These are phyloP conservation scores for Serendipita sp. DNA, from an alignment of 768 basidiomycete species.

Conservation along the genomic window DNA sequence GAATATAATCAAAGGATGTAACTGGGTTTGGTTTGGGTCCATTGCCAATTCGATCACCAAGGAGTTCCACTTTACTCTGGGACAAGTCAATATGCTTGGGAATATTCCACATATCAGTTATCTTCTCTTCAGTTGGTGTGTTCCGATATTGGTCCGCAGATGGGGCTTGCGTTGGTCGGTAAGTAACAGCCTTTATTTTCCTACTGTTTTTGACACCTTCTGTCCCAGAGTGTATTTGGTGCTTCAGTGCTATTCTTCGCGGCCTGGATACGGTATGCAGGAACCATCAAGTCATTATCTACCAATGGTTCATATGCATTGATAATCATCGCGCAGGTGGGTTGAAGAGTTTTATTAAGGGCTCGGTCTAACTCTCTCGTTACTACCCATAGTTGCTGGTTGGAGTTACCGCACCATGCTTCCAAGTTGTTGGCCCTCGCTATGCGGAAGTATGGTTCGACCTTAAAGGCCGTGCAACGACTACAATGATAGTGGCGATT, in stretches of 20 bases:
- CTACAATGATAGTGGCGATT: constrained; percentile 44
- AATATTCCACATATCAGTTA: constrained; percentile 49
- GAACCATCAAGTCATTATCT: constrained; percentile 39
- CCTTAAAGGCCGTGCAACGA: constrained; percentile 56
- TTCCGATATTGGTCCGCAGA: constrained; percentile 40
- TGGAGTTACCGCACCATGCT: constrained; percentile 51
- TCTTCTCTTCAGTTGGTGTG: constrained; percentile 40
- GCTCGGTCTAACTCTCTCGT: not conserved
- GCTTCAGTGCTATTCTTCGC: constrained; percentile 37
- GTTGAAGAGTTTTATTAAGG: constrained; percentile 4
- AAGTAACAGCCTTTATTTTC: constrained; percentile 16
- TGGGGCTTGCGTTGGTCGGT: constrained; percentile 52
- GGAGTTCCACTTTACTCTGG: constrained; percentile 51
- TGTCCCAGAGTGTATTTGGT: constrained; percentile 43
- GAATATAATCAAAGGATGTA: constrained; percentile 46
- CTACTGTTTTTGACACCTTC: not conserved
- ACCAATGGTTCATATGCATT: constrained; percentile 41
- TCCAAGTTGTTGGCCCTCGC: constrained; percentile 61
- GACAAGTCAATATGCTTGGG: constrained; percentile 68
- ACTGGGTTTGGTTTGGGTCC: constrained; percentile 73
- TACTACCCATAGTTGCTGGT: constrained; percentile 33
- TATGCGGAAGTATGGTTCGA: constrained; percentile 80
- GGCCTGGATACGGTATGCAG: constrained; percentile 65
- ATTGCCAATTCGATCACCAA: constrained; percentile 45
- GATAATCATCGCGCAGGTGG: constrained; percentile 54